Percentiles rank a stretch among this genome's conserved stretches.
phyloP scores from a whole-genome alignment of 2,329 filamentous ascomycete genomes.

The Nannizziopsis arthrosporioides region DNA sequence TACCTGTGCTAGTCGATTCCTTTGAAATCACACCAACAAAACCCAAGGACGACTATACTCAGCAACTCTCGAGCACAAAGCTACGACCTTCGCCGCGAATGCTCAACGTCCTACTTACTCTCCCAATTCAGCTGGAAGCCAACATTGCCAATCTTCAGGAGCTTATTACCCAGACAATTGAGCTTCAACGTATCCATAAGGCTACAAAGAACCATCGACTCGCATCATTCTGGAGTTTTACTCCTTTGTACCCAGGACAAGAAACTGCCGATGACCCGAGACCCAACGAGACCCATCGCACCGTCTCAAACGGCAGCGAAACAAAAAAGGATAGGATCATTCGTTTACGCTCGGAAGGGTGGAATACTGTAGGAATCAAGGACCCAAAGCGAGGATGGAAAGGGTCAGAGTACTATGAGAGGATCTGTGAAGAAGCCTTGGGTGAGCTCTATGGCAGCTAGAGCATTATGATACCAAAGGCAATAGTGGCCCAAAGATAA shows the following conservation, averaged over 20 bases:
- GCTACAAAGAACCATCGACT: conserved; percentile 22
- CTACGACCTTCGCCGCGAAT: conserved; percentile 18
- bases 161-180: conserved; percentile 15
- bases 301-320: conserved; percentile 18
- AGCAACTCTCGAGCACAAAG: conserved; percentile 17
- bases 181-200: conserved; percentile 15
- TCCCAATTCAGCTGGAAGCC: conserved; percentile 17
- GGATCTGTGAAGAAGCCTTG: conserved; percentile 27
- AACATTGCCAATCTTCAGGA: conserved; percentile 2
- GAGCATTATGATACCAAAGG: not conserved
- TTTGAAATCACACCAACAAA: not conserved
- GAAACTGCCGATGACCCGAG: conserved; percentile 4
- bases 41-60: not conserved
- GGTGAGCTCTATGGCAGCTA: conserved; percentile 25
- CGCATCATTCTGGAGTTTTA: conserved; percentile 33
- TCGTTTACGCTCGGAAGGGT: conserved; percentile 27
- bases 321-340: conserved; percentile 26
- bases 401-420: conserved; percentile 28
- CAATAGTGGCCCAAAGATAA: not conserved
- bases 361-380: conserved; percentile 29
- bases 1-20: conserved; percentile 3
- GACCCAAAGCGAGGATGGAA: conserved; percentile 27
- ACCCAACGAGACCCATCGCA: not conserved
- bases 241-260: conserved; percentile 15
- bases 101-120: conserved; percentile 18